These are phyloP conservation scores for Pseudotulostoma volvatum DNA, from an alignment of 495 filamentous ascomycete genomes.

Conservation along the genomic window DNA sequence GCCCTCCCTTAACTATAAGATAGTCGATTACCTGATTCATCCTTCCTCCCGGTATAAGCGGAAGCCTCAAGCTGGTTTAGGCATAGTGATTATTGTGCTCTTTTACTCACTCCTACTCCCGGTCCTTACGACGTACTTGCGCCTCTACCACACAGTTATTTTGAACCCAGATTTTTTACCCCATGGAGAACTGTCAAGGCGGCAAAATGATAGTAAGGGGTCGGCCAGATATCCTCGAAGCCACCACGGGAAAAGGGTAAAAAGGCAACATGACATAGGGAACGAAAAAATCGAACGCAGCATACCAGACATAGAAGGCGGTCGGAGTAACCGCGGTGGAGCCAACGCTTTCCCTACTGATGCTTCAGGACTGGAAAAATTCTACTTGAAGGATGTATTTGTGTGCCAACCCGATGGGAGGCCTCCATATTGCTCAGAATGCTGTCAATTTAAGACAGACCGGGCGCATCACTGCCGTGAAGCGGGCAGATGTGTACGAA, in stretches of 20 bases:
- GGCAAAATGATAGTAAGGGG: conserved; percentile 7
- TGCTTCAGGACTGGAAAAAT: conserved; percentile 29
- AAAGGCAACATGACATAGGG: conserved; percentile 7
- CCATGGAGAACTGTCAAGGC: conserved; percentile 25
- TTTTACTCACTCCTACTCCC: conserved; percentile 54
- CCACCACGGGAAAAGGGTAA: conserved; percentile 1
- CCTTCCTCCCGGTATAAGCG: conserved; percentile 26
- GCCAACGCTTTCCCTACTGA: conserved; percentile 14
- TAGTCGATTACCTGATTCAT: conserved; percentile 50
- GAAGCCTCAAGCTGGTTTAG: conserved; percentile 33
- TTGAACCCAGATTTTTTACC: conserved; percentile 55
- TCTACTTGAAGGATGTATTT: conserved; percentile 68
- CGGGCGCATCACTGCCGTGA: conserved; percentile 74
- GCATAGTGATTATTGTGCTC: conserved; percentile 49
- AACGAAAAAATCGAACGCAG: conserved; percentile 12
- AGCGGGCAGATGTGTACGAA: conserved; percentile 59
- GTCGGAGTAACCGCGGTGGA: conserved; percentile 11
- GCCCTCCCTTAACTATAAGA: background rate
- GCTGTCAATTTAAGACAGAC: conserved; percentile 71
- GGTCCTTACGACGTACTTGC: conserved; percentile 49
- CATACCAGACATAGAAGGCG: conserved; percentile 11
- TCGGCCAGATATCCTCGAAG: conserved; percentile 7
- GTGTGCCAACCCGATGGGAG: conserved; percentile 63
- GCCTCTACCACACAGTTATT: conserved; percentile 46
- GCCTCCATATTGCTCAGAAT: conserved; percentile 65